Evolutionary conservation across 2,329 filamentous ascomycete genomes (phyloP).

Genomic region (Sporothrix pseudoabietina): DNA sequence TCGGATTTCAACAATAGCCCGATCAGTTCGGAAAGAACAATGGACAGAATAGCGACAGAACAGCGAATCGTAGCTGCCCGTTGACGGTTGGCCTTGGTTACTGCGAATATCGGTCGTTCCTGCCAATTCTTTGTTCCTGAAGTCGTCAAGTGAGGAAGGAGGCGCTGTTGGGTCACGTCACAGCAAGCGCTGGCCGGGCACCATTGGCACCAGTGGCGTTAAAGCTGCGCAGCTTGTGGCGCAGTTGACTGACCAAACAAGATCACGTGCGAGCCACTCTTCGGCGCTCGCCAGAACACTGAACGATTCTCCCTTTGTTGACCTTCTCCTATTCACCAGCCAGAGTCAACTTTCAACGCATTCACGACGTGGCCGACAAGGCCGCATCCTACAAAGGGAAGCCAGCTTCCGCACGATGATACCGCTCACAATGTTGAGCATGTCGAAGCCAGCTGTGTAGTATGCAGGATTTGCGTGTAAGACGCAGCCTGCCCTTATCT

Average conservation of each 20-base stretch:
- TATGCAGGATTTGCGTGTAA: background rate
- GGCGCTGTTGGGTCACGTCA: conserved; percentile 11
- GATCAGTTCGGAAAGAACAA: conserved; percentile 1
- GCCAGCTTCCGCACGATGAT: background rate
- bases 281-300: background rate
- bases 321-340: background rate
- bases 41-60: background rate
- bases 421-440: background rate
- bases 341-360: background rate
- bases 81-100: background rate
- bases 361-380: background rate
- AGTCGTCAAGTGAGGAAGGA: background rate
- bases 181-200: background rate
- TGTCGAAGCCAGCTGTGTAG: background rate
- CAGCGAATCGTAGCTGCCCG: background rate
- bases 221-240: conserved; percentile 12
- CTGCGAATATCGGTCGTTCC: background rate
- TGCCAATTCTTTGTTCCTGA: background rate
- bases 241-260: background rate
- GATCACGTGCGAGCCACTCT: background rate
- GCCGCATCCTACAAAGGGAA: background rate
- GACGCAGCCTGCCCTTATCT: background rate
- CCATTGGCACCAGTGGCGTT: background rate
- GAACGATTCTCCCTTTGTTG: background rate
- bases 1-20: conserved; percentile 11